These are phyloP conservation scores for Cytospora schulzeri DNA, from an alignment of 2,329 filamentous ascomycete genomes.

Conservation along the genomic window DNA sequence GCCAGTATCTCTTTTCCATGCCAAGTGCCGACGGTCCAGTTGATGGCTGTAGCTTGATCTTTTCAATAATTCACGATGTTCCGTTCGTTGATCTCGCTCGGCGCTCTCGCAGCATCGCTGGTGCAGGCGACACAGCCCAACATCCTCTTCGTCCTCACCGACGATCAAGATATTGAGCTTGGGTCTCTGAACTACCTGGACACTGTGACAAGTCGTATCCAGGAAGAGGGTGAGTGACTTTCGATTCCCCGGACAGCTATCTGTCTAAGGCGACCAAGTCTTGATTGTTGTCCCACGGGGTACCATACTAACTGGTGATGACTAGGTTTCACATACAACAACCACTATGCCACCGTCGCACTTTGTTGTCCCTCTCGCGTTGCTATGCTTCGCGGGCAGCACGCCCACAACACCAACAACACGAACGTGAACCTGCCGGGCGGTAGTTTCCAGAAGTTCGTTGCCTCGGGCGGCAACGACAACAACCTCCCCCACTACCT, in stretches of 20 bases:
- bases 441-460: slow-evolving; percentile 68
- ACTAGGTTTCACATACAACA: slow-evolving; percentile 35
- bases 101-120: slow-evolving; percentile 20
- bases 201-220: slow-evolving; percentile 20
- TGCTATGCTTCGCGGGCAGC: slow-evolving; percentile 61
- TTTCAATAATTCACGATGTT: slow-evolving; percentile 16
- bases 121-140: slow-evolving; percentile 27
- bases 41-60: not conserved
- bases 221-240: slow-evolving; percentile 14
- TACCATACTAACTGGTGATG: not conserved
- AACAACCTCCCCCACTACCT: slow-evolving; percentile 72
- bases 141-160: slow-evolving; percentile 26
- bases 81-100: slow-evolving; percentile 18
- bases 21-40: not conserved
- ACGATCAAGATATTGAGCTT: slow-evolving; percentile 28
- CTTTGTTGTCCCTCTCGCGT: slow-evolving; percentile 66
- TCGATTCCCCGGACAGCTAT: not conserved
- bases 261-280: not conserved
- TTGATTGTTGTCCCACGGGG: too few relatives aligned
- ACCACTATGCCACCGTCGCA: slow-evolving; percentile 63
- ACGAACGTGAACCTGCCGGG: slow-evolving; percentile 60
- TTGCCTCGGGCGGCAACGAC: slow-evolving; percentile 65
- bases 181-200: slow-evolving; percentile 22
- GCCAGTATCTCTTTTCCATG: not conserved
- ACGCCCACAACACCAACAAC: slow-evolving; percentile 68